Conservation (phyloP, 169 alveolate species). For the Besnoitia besnoiti region DNA sequence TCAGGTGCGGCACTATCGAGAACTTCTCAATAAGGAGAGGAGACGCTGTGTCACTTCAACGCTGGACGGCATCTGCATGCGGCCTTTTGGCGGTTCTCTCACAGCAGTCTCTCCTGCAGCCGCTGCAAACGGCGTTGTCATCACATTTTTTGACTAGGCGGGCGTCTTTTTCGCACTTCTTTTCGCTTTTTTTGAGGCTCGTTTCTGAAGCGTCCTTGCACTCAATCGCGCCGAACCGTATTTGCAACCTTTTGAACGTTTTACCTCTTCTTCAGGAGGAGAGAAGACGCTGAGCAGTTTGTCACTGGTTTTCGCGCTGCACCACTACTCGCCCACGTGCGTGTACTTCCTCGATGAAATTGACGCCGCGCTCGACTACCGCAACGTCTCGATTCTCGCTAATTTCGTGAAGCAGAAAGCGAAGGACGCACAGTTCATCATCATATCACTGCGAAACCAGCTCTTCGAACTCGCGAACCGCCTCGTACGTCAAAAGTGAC, state of each 20-base stretch:
- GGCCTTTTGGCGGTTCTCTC: too few relatives aligned
- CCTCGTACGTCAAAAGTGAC: constrained; percentile 48
- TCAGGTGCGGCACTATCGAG: constrained; percentile 87
- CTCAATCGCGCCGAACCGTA: neutral
- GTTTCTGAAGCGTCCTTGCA: neutral
- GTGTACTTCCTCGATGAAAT: constrained; percentile 99
- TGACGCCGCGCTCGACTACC: constrained; percentile 99
- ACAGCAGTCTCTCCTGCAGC: too few relatives aligned
- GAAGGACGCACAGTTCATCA: constrained; percentile 97
- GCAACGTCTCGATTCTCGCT: constrained; percentile 94
- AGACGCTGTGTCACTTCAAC: too few relatives aligned
- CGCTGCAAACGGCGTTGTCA: too few relatives aligned
- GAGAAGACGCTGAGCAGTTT: constrained; percentile 97
- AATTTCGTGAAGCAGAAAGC: constrained; percentile 90
- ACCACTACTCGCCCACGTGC: constrained; percentile 98
- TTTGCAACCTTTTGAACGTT: neutral
- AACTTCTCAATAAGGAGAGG: too few relatives aligned
- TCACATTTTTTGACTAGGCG: too few relatives aligned
- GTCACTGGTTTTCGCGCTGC: constrained; percentile 98
- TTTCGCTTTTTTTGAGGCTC: too few relatives aligned
- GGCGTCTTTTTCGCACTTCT: too few relatives aligned
- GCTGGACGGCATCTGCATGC: too few relatives aligned
- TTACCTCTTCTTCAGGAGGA: constrained; percentile 84
- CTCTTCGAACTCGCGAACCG: constrained; percentile 95
- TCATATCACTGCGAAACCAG: constrained; percentile 89